Base-by-base conservation (phyloP, 2,329 filamentous ascomycete genomes). In the Curvularia sp. region DNA sequence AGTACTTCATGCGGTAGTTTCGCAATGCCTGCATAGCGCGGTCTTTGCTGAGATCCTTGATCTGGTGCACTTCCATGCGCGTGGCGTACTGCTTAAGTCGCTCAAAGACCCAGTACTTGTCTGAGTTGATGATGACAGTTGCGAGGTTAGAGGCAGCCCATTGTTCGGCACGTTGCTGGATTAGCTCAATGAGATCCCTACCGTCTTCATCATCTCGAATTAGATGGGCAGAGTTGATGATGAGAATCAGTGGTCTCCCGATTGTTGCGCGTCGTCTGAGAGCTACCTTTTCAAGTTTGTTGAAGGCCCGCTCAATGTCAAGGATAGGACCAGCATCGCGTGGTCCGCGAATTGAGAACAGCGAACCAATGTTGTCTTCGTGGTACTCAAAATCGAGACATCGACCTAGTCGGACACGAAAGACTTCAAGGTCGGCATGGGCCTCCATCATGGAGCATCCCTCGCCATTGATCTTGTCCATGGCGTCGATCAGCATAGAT, bases 61-160 rank as follows among this genome's bases (percentile, higher is more conserved):
- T 88, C 8, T 92, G 87, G 36, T 96, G 89, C 4, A 99, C 90
- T 72, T 97, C 93, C 92, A 99, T 96, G 45, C 95, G 87, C 1
- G 93, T 97, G 3, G 93, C 92, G 58, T 97, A 89, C 74, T 92
- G 89, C 81, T 97, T 97, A 51, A 99, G 81, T 13, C 93, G 86
- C 77, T 99, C 95, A 71, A 97, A 98, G 0, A 99, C 91, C 95
- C 95, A 99, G 79, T 97, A 99, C 74, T 98, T 95, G 77, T 99
- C 95, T 53, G 89, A 93, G 78, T 97, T 98, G 80, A 99, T 93
- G 32, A 99, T 88, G 82, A 92, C 86, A 1, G 95, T 98, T 28
- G 96, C 91, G 8, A 99, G 84, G 64, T 92, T 94, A 19, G 91
- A 87, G 1, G 94, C 95, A 1, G 95, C 94, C 95, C 95, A 99